Conservation (phyloP, 2,329 filamentous ascomycete genomes). For the Gyromitra esculenta region DNA sequence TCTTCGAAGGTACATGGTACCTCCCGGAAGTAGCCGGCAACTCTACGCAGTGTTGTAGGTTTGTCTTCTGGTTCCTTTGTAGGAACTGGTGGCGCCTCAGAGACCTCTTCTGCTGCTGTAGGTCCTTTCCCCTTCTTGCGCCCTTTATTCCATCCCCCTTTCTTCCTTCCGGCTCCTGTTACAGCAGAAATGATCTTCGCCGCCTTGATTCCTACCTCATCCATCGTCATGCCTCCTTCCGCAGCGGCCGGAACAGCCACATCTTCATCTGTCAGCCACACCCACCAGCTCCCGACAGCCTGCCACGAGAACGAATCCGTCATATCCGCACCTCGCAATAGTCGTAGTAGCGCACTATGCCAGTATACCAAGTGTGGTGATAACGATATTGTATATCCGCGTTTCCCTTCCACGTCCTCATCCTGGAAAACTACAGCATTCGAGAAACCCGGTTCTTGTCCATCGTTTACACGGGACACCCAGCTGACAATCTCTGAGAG, state of each 20-base stretch:
- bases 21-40: conserved; percentile 46
- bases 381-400: conserved; percentile 51
- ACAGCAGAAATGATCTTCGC: conserved; percentile 45
- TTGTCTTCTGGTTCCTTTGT: not conserved
- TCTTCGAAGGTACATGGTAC: conserved; percentile 55
- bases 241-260: conserved; percentile 30
- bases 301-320: conserved; percentile 53
- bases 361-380: conserved; percentile 54
- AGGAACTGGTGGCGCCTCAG: not conserved
- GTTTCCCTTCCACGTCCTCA: not conserved
- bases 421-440: conserved; percentile 8
- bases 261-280: conserved; percentile 49
- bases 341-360: conserved; percentile 41
- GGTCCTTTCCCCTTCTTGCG: conserved; percentile 35
- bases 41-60: conserved; percentile 21
- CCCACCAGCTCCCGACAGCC: conserved; percentile 55
- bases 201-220: conserved; percentile 45
- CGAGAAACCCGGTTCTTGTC: conserved; percentile 30
- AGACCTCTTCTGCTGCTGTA: not conserved
- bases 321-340: conserved; percentile 53
- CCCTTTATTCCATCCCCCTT: conserved; percentile 54
- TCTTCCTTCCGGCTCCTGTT: conserved; percentile 34
- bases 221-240: conserved; percentile 9
- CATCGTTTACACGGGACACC: conserved; percentile 41
- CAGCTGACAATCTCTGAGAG: conserved; percentile 54